Evolutionary conservation across 2,329 filamentous ascomycete genomes (phyloP), one percentile per base, ranked within the genome.

Genomic region (Aschersonia sp.): DNA sequence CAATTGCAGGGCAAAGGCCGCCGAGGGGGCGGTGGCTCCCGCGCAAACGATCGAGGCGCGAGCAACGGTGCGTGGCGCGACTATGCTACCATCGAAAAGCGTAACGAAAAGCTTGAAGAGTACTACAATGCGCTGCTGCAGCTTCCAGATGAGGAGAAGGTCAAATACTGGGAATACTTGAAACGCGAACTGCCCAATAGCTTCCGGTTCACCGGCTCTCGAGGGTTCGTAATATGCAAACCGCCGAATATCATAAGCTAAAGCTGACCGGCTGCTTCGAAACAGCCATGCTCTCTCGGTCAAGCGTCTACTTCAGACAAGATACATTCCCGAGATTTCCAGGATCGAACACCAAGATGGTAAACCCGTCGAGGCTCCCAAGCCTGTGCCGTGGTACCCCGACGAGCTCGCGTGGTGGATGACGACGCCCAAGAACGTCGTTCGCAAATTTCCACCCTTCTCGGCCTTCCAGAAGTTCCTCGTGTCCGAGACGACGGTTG

Each of bases 401-500:
- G 88, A 97, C 61, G 79, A 87, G 60, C 80, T 98, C 51, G 92
- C 92, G 45, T 98, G 94, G 85, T 88, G 82, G 66, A 97, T 97
- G 88, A 95, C 89, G 43, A 97, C 90, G 5, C 87, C 92, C 52
- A 98, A 97, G 75, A 89, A 94, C 60, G 83, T 97, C 54, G 78
- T 98, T 52, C 84, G 92, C 58, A 89, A 89, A 62, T 95, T 94
- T 65, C 81, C 87, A 37, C 92, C 92, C 3, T 98, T 98, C 63
- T 83, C 88, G 45, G 84, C 86, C 31, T 97, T 98, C 68, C 92
- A 98, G 65, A 94, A 94, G 63, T 98, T 96, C 71, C 76, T 98
- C 46, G 92, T 98, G 45, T 94, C 90, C 46, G 92, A 98, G 73
- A 96, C 92, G 4, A 88, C 85, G 49, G 88, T 97, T 29, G 92